Evolutionary conservation across 2,329 filamentous ascomycete genomes (phyloP).

Genomic region (Ceratocystiopsis minuta): DNA sequence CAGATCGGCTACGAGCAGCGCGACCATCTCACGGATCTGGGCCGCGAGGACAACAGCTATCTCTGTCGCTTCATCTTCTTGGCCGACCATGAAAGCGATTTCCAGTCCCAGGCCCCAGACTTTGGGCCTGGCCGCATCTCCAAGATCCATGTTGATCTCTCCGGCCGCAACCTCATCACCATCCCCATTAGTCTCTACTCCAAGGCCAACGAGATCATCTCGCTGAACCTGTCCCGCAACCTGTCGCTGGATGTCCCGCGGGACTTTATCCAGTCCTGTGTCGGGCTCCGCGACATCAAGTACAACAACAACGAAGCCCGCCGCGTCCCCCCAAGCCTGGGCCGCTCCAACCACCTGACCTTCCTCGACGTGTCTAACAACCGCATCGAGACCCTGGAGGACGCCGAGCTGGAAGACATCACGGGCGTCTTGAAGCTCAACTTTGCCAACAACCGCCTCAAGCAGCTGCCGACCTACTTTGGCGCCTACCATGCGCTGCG

Average conservation of each 20-base stretch:
- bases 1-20: conserved; percentile 79
- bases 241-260: conserved; percentile 81
- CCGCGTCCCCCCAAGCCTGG: conserved; percentile 67
- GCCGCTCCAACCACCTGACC: conserved; percentile 62
- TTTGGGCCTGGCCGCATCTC: conserved; percentile 65
- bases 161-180: conserved; percentile 76
- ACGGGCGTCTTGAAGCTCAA: conserved; percentile 72
- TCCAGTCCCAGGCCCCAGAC: conserved; percentile 56
- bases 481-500: conserved; percentile 61
- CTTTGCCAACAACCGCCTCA: conserved; percentile 81
- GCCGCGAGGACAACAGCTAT: conserved; percentile 93
- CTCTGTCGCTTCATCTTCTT: conserved; percentile 91
- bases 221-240: conserved; percentile 83
- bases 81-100: conserved; percentile 73
- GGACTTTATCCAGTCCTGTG: conserved; percentile 90
- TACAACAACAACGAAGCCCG: conserved; percentile 88
- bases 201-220: conserved; percentile 82
- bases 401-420: conserved; percentile 62
- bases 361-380: conserved; percentile 94
- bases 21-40: conserved; percentile 81
- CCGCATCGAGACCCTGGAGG: conserved; percentile 67
- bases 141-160: conserved; percentile 83
- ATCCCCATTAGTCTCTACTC: conserved; percentile 91
- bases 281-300: conserved; percentile 83
- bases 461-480: conserved; percentile 64